Evolutionary conservation across 164 flowering plant genomes (phyloP).

Genomic region (Buxus sempervirens): DNA sequence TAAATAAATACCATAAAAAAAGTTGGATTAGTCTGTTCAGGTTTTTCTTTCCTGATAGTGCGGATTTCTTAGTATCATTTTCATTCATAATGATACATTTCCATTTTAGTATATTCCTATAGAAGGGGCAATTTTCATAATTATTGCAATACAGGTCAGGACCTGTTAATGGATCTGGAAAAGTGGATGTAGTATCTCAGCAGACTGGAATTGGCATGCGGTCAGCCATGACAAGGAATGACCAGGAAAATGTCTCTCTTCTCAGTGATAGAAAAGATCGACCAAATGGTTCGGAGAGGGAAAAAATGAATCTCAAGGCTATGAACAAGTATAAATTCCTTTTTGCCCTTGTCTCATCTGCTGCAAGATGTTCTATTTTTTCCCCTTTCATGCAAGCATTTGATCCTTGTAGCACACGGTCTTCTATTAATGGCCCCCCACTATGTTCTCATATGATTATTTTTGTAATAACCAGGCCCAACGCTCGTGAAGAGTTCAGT

Average conservation of each 20-base stretch:
- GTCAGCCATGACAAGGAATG: constrained; percentile 43
- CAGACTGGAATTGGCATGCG: constrained; percentile 48
- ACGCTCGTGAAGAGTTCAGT: constrained; percentile 52
- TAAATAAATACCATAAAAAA: too few relatives aligned
- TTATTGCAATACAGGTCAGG: constrained; percentile 48
- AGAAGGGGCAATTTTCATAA: not conserved
- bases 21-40: too few relatives aligned
- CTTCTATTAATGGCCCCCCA: not conserved
- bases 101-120: not conserved
- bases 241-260: constrained; percentile 51
- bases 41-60: not conserved
- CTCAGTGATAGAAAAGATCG: constrained; percentile 62
- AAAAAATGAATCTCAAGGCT: constrained; percentile 59
- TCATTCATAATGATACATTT: not conserved
- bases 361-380: not conserved
- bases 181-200: constrained; percentile 48
- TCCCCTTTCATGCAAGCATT: not conserved
- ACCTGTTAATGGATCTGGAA: constrained; percentile 54
- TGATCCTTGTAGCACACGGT: not conserved
- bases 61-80: not conserved
- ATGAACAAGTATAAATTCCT: constrained; percentile 49
- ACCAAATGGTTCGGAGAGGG: constrained; percentile 57
- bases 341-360: not conserved
- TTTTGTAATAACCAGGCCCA: constrained; percentile 36
- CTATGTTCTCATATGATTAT: too few relatives aligned